Conservation (phyloP, 148 eudicot genomes). For the Spergularia marina region DNA sequence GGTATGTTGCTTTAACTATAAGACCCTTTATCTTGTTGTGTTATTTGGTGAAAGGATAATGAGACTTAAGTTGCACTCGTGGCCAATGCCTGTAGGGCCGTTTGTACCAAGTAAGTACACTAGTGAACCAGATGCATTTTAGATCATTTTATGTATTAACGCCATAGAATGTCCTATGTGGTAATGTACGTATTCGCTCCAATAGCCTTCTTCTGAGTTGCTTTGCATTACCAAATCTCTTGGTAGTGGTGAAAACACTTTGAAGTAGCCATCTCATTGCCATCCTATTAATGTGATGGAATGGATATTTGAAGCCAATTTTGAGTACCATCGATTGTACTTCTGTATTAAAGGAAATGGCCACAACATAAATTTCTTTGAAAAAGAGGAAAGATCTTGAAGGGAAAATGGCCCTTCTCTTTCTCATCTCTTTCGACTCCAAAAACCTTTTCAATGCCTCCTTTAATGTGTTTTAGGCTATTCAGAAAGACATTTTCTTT, state of each 20-base stretch:
- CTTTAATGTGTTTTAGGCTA: neutral
- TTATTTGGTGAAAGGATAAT: neutral
- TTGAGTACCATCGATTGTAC: neutral
- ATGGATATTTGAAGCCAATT: neutral
- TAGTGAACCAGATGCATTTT: neutral
- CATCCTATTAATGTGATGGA: neutral
- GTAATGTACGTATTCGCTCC: neutral
- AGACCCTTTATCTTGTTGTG: neutral
- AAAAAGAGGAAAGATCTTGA: neutral
- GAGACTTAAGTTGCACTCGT: too few relatives aligned
- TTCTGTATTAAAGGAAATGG: neutral
- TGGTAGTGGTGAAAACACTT: neutral
- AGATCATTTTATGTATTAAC: too few relatives aligned
- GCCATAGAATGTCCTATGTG: neutral
- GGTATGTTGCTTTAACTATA: slow-evolving; percentile 33
- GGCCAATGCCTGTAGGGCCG: neutral
- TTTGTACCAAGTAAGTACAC: neutral
- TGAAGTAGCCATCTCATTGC: neutral
- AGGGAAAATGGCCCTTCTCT: neutral
- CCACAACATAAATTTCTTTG: neutral
- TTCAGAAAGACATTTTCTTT: neutral
- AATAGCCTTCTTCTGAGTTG: neutral
- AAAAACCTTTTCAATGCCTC: neutral
- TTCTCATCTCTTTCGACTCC: too few relatives aligned
- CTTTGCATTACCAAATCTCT: neutral